Base-by-base conservation (phyloP, 139 green algal species). In the Chlorella sp. region DNA sequence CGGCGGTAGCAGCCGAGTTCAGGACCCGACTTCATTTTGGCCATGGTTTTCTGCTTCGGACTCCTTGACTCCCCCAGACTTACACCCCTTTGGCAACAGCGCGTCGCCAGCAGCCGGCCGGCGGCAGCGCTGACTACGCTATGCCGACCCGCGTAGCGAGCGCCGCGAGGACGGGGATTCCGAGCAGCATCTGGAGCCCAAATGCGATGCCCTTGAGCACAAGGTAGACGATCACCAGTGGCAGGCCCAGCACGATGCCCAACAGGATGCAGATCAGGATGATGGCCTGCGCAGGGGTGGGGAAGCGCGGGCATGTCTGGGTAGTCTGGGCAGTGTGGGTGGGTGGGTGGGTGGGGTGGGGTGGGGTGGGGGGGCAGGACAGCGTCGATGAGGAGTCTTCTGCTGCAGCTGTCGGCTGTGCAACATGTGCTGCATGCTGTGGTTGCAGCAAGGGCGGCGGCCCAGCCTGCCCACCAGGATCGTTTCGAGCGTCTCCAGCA, bases 161-260 rank as follows among this genome's bases (percentile, higher is more conserved):
- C 12, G 12, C 43, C 14, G 38, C 43, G 14, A 79, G 40, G 2
- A 48, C 48, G 3, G 73, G 63, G 2, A 79, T 41, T 55, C 48
- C 35, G 6, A 79, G 63, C 40, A 71, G 25, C 50, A 73, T 12
- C 9, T 55, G 36, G n/a, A 79, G 36, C 48, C 73, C 29, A 50
- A 73, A 79, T 14, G 45, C 48, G 2, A 66, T 23, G 11, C 48
- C 73, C 31, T 66, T 73, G 38, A 73, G 63, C 11, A 67, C 50
- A 46, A 79, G 63, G 63, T 73, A 80, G 29, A 72, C 66, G 59
- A 82, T 77, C 17, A 29, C 67, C 11, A 87, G 63, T n/a, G 83
- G 83, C 61, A 88, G 56, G 17, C 83, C 81, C 23, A 88, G 51
- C 53, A 88, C 81, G 38, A 81, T 51, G 21, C 61, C 51, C 31